A percentile compares a stretch with the other conserved stretches of the same genome.
Conservation (phyloP, 495 filamentous ascomycete genomes). For the Hamigera avellanea region DNA sequence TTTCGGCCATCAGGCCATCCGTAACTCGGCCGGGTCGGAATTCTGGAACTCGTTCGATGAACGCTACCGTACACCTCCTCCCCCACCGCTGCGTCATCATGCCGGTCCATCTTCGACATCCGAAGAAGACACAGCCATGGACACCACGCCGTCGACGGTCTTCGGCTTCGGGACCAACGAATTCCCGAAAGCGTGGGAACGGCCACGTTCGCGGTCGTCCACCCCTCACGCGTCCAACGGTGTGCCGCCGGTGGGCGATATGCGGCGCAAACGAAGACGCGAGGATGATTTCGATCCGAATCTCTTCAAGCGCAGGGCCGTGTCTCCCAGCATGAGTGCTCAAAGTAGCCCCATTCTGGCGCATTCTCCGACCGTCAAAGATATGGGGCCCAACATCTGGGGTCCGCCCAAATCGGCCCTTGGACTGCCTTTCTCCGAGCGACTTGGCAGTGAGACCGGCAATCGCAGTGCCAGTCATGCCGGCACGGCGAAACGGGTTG, state of each 20-base stretch:
- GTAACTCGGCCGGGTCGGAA: slow-evolving; percentile 56
- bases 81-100: slow-evolving; percentile 35
- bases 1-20: slow-evolving; percentile 62
- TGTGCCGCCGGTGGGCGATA: slow-evolving; percentile 45
- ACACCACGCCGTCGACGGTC: slow-evolving; percentile 52
- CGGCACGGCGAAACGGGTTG: slow-evolving; percentile 55
- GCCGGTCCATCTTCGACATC: slow-evolving; percentile 46
- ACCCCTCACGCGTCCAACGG: slow-evolving; percentile 33
- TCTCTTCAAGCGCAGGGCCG: slow-evolving; percentile 85
- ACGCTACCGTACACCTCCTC: slow-evolving; percentile 52
- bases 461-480: slow-evolving; percentile 23
- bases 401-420: slow-evolving; percentile 50
- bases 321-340: slow-evolving; percentile 84
- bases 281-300: slow-evolving; percentile 89
- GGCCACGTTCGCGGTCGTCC: slow-evolving; percentile 34
- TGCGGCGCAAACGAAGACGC: slow-evolving; percentile 67
- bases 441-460: slow-evolving; percentile 33
- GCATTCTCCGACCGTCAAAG: slow-evolving; percentile 63
- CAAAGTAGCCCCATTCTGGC: slow-evolving; percentile 79
- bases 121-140: slow-evolving; percentile 69
- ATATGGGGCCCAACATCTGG: slow-evolving; percentile 53
- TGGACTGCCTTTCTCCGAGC: slow-evolving; percentile 37
- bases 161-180: slow-evolving; percentile 19
- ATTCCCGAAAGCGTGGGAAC: slow-evolving; percentile 19
- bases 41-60: slow-evolving; percentile 75